These are phyloP conservation scores for Trichosporon coremiiforme DNA, from an alignment of 1,284 basidiomycete genomes.

Conservation along the genomic window DNA sequence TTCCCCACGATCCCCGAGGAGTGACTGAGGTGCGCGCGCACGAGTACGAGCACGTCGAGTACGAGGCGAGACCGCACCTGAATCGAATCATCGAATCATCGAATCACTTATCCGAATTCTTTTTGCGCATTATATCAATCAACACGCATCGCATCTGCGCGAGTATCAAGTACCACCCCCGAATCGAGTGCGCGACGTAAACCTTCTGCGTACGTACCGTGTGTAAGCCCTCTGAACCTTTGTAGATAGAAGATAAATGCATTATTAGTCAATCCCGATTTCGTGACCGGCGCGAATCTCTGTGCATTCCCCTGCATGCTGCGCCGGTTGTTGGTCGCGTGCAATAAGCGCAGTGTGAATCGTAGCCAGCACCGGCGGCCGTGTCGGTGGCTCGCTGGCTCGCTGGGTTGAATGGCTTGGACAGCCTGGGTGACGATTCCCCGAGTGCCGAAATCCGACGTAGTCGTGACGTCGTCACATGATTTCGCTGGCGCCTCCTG, in stretches of 20 bases:
- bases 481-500: not conserved
- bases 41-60: not conserved
- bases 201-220: not conserved
- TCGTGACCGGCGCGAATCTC: not conserved
- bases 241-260: conserved; percentile 16
- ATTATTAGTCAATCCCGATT: conserved; percentile 11
- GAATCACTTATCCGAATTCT: not conserved
- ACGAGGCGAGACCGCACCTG: not conserved
- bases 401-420: not conserved
- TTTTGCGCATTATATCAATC: not conserved
- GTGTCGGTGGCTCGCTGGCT: not conserved
- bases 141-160: conserved; percentile 11
- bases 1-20: not conserved
- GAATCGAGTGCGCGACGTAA: not conserved
- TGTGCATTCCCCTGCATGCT: not conserved
- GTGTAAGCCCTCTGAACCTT: conserved; percentile 6
- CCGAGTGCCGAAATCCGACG: conserved; percentile 2
- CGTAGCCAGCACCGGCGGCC: not conserved
- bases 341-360: not conserved
- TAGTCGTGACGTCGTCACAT: not conserved
- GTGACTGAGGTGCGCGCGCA: conserved; percentile 2
- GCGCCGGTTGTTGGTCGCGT: not conserved
- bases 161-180: not conserved
- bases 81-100: not conserved
- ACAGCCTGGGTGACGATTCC: not conserved